phyloP scores from a whole-genome alignment of 169 alveolate genomes.

The Plasmodium reichenowi region DNA sequence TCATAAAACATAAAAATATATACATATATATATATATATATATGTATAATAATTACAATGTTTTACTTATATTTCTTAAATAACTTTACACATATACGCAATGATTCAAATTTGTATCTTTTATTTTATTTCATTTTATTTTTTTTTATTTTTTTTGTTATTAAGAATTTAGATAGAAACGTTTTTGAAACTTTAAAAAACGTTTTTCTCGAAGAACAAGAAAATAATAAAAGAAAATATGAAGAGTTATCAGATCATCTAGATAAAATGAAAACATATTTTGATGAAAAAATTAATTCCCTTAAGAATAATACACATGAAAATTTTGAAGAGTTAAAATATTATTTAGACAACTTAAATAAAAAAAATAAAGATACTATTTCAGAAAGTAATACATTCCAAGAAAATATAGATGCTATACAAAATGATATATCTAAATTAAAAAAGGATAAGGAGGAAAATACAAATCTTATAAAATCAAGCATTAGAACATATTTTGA shows the following conservation, averaged over 20 bases:
- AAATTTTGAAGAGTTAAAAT: constrained; percentile 67
- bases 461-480: constrained; percentile 43
- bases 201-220: constrained; percentile 66
- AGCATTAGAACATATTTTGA: constrained; percentile 60
- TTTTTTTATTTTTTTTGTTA: neutral
- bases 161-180: constrained; percentile 34
- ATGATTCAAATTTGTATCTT: too few relatives aligned
- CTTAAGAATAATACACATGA: constrained; percentile 74
- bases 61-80: too few relatives aligned
- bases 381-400: constrained; percentile 29
- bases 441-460: constrained; percentile 70
- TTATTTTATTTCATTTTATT: neutral
- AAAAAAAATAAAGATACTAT: constrained; percentile 41
- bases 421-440: constrained; percentile 34
- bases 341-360: constrained; percentile 66
- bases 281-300: constrained; percentile 72
- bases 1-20: neutral
- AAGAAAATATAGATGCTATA: constrained; percentile 31
- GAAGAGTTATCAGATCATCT: constrained; percentile 56
- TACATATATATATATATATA: too few relatives aligned
- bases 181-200: constrained; percentile 66
- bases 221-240: constrained; percentile 36
- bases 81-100: too few relatives aligned
- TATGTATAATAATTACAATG: too few relatives aligned
- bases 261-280: constrained; percentile 61